Base-by-base conservation (phyloP, 2,329 filamentous ascomycete genomes). In the Cordyceps sp. region DNA sequence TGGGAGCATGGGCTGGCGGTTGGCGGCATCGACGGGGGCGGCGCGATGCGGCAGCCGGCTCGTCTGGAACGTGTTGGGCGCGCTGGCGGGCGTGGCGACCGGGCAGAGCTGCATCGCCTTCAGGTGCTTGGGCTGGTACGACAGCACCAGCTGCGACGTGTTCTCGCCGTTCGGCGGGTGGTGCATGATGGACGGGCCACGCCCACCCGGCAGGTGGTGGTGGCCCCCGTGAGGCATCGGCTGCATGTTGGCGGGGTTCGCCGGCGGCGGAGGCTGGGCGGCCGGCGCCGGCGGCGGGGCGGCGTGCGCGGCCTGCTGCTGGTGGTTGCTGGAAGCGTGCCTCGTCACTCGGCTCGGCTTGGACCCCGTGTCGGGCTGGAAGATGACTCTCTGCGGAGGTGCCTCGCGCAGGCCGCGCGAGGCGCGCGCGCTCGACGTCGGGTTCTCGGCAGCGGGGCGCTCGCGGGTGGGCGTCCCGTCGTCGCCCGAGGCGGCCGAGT, bases 311-410 rank as follows among this genome's bases (percentile, higher is more conserved):
- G 45, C 22, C 42, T 45, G 35, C 34, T 65, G 55, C 15, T 68
- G 62, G 21, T 55, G n/a, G n/a, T n/a, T n/a, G n/a, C n/a, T 57
- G 19, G 62, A 59, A 17, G 62, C 49, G 40, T 78, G 71, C 33
- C 78, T 69, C 7, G 67, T 70, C 42, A 74, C 67, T 39, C 81
- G 68, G 12, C 67, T 60, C n/a, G n/a, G n/a, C n/a, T n/a, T n/a
- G 4, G 77, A 61, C 9, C 68, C 69, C 3, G 75, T 74, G 44
- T 92, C 83, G 20, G 83, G 83, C 48, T 90, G 82, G 53, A 88
- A 92, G 32, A 90, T 75, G 32, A 86, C 74, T 39, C 83, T 68
- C 48, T 86, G 83, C 1, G 83, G 78, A 19, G 84, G 84, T n/a
- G 82, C 81, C 50, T 90, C 81, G 40, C 84, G 69, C 31, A 86